These are phyloP conservation scores for Stellera chamaejasme DNA, from an alignment of 345 rosid species.

Conservation along the genomic window DNA sequence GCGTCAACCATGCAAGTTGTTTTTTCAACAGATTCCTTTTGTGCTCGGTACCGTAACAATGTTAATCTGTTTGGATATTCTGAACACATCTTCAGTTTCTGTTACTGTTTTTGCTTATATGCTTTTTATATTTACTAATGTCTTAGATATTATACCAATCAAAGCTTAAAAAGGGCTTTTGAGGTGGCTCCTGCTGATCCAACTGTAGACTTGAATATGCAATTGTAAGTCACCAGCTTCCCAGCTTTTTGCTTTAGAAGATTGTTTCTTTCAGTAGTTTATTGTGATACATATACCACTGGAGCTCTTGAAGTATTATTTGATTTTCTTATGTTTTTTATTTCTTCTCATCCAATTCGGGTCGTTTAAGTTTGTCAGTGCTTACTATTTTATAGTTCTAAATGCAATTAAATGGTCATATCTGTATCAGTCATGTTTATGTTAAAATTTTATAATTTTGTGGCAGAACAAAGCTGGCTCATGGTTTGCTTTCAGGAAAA, in stretches of 20 bases:
- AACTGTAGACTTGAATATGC: constrained; percentile 90
- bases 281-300: background rate
- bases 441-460: constrained; percentile 17
- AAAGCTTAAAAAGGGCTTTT: constrained; percentile 69
- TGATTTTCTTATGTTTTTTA: background rate
- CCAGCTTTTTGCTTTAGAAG: background rate
- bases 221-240: constrained; percentile 54
- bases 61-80: constrained; percentile 6
- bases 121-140: constrained; percentile 9
- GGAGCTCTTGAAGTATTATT: background rate
- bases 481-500: constrained; percentile 94
- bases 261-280: constrained; percentile 1
- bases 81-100: background rate
- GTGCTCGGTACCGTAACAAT: constrained; percentile 41
- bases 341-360: constrained; percentile 1
- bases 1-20: constrained; percentile 97
- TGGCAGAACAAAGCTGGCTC: constrained; percentile 90
- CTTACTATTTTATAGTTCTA: background rate
- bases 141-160: constrained; percentile 58
- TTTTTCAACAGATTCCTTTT: constrained; percentile 68
- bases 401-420: background rate
- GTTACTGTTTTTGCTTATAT: constrained; percentile 10
- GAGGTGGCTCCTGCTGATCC: constrained; percentile 95
- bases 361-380: background rate
- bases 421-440: constrained; percentile 2